Base-by-base conservation (phyloP, 2,329 filamentous ascomycete species). In the Scytalidium lignicola region DNA sequence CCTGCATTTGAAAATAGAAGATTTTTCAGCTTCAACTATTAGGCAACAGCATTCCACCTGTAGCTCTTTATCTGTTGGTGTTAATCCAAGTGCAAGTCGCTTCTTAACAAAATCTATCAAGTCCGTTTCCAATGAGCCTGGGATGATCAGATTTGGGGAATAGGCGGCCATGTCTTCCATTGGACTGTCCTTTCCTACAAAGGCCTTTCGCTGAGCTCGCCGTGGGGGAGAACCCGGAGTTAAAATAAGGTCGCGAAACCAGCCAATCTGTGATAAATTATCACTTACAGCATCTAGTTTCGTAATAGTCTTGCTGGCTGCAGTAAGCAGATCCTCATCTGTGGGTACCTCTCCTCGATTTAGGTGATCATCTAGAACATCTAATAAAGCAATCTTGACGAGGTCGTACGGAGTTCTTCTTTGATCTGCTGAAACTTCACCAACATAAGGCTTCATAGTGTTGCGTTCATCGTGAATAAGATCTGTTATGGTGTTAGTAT, bases 391-490 rank as follows among this genome's bases (percentile, higher is more conserved):
- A 47, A 74, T 63, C 57, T 83, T 82, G 57, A 85, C 69, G 21
- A 82, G 67, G 55, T 83, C 80, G 61, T 82, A 83, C n/a, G 78
- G 76, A 55, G 78, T 80, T 17, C 73, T 71, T 1, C 78, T 75
- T 2, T 72, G 63, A 23, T 67, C 54, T n/a, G 56, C 56, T 3
- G 62, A 66, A 10, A 67, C 65, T 52, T 69, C 71, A 32, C 77
- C 76, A 59, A 70, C 67, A 60, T 70, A 82, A 20, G 80, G 80
- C 41, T 76, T 63, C 9, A 79, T 76, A 13, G 74, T 75, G 37
- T 76, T 77, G 62, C 80, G 73, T 61, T 84, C 80, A 65, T 81
- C 70, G 63, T 84, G 78, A 70, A 84, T 83, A 48, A 84, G 71
- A 70, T 83, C 79, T 83, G 45, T 40, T 18, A 21, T 10, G 19